A percentile compares a stretch with the other conserved stretches of the same genome.
phyloP scores from a whole-genome alignment of 1,284 basidiomycete species.

The Phenoliferia sp. region DNA sequence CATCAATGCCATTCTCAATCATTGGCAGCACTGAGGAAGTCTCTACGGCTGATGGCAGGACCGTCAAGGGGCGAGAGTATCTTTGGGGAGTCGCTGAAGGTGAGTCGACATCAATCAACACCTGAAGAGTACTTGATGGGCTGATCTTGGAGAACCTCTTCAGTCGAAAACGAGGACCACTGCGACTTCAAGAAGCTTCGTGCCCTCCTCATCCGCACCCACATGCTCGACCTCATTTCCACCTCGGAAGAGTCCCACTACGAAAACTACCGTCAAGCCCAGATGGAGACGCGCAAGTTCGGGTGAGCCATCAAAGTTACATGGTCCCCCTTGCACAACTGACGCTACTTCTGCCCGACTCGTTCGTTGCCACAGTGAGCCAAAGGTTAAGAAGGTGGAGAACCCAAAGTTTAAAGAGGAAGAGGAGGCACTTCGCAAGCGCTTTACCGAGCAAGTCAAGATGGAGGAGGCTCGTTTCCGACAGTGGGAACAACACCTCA shows the following conservation, averaged over 20 bases:
- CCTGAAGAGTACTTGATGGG: too few relatives aligned
- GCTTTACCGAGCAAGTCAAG: constrained; percentile 99
- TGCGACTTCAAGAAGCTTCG: constrained; percentile 99
- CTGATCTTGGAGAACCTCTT: too few relatives aligned
- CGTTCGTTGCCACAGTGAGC: constrained; percentile 60
- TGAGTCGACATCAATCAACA: constrained; percentile 41
- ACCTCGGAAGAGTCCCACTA: constrained; percentile 96
- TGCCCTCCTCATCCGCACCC: constrained; percentile 89
- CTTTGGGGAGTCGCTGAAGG: constrained; percentile 99
- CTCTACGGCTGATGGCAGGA: constrained; percentile 79
- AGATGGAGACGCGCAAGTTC: constrained; percentile 99
- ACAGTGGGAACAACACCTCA: constrained; percentile 82
- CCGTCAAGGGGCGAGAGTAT: constrained; percentile 96
- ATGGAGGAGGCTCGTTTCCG: constrained; percentile 95
- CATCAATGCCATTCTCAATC: constrained; percentile 96
- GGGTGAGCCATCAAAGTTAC: too few relatives aligned
- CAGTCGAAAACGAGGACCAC: constrained; percentile 97
- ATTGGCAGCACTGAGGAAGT: constrained; percentile 97
- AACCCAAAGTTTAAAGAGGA: constrained; percentile 99
- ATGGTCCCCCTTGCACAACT: neutral
- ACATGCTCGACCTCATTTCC: constrained; percentile 96
- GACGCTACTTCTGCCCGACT: too few relatives aligned
- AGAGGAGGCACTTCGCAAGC: constrained; percentile 90
- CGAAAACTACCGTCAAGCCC: constrained; percentile 94
- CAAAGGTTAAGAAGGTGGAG: constrained; percentile 97